These are phyloP conservation scores for Chrysoporthe austroafricana DNA, from an alignment of 2,329 filamentous ascomycete genomes.

Conservation along the genomic window DNA sequence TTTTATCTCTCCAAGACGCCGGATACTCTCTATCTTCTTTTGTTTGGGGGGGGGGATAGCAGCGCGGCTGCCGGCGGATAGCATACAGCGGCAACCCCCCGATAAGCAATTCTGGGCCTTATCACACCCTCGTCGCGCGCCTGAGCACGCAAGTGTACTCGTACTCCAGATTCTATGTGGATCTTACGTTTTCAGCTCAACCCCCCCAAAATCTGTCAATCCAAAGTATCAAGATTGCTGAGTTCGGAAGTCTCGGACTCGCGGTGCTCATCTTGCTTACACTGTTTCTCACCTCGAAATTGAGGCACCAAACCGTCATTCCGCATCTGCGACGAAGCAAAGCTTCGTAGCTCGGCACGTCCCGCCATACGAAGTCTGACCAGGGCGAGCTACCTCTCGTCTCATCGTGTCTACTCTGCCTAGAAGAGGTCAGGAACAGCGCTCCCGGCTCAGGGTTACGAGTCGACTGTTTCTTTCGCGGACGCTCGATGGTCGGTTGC, in stretches of 20 bases:
- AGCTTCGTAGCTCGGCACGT: conserved; percentile 3
- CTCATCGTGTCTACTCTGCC: neutral
- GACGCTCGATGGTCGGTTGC: conserved; percentile 14
- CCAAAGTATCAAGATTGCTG: neutral
- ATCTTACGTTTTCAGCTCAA: conserved; percentile 12
- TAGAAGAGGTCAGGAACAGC: neutral
- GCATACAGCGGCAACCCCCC: neutral
- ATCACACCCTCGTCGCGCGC: neutral
- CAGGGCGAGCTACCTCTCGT: neutral
- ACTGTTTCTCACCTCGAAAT: neutral
- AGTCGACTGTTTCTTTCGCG: neutral
- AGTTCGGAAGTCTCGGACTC: conserved; percentile 12
- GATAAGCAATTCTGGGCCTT: conserved; percentile 8
- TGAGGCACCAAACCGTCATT: neutral
- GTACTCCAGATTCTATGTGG: neutral
- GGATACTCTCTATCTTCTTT: neutral
- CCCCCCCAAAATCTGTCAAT: conserved; percentile 3
- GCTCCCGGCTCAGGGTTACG: neutral
- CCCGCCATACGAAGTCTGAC: neutral
- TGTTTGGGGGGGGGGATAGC: neutral
- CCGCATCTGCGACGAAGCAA: neutral
- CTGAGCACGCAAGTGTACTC: neutral
- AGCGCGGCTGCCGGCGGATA: neutral
- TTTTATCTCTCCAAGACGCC: neutral
- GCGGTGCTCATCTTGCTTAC: neutral